Percentiles rank a stretch among this genome's conserved stretches.
These are phyloP conservation scores for Luzula sylvatica DNA, from an alignment of 176 grass and related monocot genomes.

Conservation along the genomic window DNA sequence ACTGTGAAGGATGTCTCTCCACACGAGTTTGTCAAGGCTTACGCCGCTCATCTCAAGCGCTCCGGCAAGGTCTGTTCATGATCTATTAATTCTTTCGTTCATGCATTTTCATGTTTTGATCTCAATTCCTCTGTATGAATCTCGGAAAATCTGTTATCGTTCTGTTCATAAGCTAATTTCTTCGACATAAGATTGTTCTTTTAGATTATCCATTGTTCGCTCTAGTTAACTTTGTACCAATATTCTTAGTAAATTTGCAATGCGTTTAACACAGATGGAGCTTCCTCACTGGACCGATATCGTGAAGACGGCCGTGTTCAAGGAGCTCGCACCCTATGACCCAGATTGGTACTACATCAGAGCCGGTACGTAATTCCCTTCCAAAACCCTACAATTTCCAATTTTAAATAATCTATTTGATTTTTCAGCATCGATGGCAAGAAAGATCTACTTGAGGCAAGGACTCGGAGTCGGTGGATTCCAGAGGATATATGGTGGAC, in stretches of 20 bases:
- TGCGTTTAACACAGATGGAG: constrained; percentile 44
- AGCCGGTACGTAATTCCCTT: constrained; percentile 31
- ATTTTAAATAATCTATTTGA: background rate
- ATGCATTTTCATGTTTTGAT: no score
- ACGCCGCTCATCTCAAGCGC: constrained; percentile 61
- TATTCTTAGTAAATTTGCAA: background rate
- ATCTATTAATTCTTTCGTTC: no score
- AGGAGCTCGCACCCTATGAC: constrained; percentile 62
- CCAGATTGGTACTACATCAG: constrained; percentile 74
- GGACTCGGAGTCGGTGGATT: constrained; percentile 74
- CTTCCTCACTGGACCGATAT: constrained; percentile 77
- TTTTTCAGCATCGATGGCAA: constrained; percentile 48
- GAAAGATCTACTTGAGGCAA: constrained; percentile 70
- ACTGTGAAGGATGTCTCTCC: constrained; percentile 51
- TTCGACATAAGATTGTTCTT: no score
- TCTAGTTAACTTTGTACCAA: no score
- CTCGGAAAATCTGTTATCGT: no score
- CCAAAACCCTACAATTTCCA: background rate
- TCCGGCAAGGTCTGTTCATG: constrained; percentile 41
- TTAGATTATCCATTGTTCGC: no score
- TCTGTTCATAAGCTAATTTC: no score
- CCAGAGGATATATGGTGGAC: constrained; percentile 72
- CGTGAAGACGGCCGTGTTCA: constrained; percentile 73
- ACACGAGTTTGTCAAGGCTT: constrained; percentile 56
- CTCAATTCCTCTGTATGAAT: no score